Conservation (phyloP, 768 basidiomycete genomes). For the Termitomyces bulborhizus region DNA sequence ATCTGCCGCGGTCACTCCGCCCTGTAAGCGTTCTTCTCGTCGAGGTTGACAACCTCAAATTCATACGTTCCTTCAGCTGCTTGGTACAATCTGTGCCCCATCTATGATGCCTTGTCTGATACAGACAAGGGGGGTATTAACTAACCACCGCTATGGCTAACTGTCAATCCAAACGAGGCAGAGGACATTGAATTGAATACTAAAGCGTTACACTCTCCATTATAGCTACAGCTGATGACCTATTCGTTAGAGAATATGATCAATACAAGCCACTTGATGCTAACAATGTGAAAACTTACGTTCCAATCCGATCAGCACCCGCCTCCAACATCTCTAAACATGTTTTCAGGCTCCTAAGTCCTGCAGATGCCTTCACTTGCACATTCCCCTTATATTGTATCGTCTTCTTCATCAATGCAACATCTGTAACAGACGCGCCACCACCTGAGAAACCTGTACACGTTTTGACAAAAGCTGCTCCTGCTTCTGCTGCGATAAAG, state of each 20-base stretch:
- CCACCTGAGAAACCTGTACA: slow-evolving; percentile 47
- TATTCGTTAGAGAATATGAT: slow-evolving; percentile 5
- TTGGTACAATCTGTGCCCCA: slow-evolving; percentile 22
- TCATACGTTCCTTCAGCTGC: slow-evolving; percentile 9
- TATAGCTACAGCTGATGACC: slow-evolving; percentile 19
- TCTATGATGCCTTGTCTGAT: slow-evolving; percentile 8
- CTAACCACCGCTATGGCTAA: background rate
- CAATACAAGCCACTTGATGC: background rate
- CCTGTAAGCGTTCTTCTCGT: slow-evolving; percentile 9
- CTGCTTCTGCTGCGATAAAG: slow-evolving; percentile 42
- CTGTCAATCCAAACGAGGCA: background rate
- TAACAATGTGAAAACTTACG: slow-evolving; percentile 27
- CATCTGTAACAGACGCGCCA: slow-evolving; percentile 39
- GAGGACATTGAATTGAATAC: background rate
- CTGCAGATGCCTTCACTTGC: slow-evolving; percentile 47
- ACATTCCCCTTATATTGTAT: slow-evolving; percentile 32
- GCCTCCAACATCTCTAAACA: slow-evolving; percentile 41
- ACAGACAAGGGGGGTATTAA: background rate
- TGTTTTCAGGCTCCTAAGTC: slow-evolving; percentile 39
- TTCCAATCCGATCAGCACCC: slow-evolving; percentile 49
- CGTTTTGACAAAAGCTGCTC: slow-evolving; percentile 49
- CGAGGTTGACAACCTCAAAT: background rate
- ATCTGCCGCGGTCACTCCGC: slow-evolving; percentile 7
- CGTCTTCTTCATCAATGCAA: slow-evolving; percentile 34
- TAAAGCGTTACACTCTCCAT: slow-evolving; percentile 3